Percentiles rank a stretch among this genome's conserved stretches.
Conservation (phyloP, 2,329 filamentous ascomycete species). For the Leptographium flavum region DNA sequence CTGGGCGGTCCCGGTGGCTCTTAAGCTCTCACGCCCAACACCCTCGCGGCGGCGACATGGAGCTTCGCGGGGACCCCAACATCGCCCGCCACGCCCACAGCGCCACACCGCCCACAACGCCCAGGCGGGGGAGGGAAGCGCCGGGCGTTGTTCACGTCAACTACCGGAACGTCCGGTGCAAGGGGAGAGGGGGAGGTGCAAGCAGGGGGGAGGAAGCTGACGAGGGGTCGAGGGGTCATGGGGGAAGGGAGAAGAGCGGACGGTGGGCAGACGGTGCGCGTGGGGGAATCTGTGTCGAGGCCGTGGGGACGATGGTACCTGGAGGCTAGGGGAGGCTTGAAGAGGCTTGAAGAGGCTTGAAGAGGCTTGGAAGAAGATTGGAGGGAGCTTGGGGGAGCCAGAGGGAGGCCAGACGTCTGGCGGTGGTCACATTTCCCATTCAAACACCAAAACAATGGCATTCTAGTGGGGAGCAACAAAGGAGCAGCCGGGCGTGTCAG, state of each 20-base stretch:
- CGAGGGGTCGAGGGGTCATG: neutral
- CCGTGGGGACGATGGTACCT: neutral
- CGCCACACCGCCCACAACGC: no score
- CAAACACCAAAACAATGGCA: no score
- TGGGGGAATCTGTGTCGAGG: neutral
- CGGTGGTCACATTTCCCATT: neutral
- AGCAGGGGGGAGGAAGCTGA: neutral
- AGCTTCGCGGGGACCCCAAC: neutral
- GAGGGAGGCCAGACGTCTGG: no score
- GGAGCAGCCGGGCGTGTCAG: no score
- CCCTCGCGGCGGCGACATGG: neutral
- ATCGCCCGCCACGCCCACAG: no score
- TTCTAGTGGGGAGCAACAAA: no score
- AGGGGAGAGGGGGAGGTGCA: neutral
- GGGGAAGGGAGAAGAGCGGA: neutral
- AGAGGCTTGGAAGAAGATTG: no score
- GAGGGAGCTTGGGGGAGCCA: no score
- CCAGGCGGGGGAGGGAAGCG: neutral
- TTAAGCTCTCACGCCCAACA: slow-evolving; percentile 18
- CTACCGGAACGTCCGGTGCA: neutral
- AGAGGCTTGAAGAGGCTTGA: no score
- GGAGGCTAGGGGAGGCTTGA: no score
- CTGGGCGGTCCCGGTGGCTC: slow-evolving; percentile 82
- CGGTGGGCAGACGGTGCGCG: neutral
- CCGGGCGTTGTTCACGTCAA: neutral